Evolutionary conservation across 2,329 filamentous ascomycete genomes (phyloP), one percentile per base, ranked within the genome.

Genomic region (Aspergillus oerlinghausenensis): DNA sequence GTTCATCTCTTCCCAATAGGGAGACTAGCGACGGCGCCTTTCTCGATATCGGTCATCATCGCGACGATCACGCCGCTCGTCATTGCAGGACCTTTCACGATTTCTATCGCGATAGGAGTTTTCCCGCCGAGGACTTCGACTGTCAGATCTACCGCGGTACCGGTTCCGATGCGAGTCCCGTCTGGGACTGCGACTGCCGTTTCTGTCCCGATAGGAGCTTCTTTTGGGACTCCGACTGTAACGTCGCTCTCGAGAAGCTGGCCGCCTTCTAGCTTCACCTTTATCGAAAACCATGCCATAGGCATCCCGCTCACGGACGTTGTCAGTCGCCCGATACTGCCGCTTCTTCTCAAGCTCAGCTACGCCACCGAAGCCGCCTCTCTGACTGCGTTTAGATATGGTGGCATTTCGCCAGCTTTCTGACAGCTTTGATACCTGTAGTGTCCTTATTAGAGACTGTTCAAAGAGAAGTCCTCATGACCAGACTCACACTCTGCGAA

Each of bases 331-430:
- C 59, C 90, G 84, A 70, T 97, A 99, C 66, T 97, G 94, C 56
- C 89, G 85, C 75, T 90, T 89, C 80, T 92, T 94, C 77, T 97
- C 92, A 57, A 99, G 79, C 60, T 88, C 88, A 55, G 87, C 85
- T 32, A 97, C 90, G 56, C 94, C 94, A 63, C 94, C 94, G 79
- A 95, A 99, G 6, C 94, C 94, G 53, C 90, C 91, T 73, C 68
- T 80, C 73, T 73, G 82, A 66, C 78, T 77, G 49, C 93, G 84
- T 77, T 96, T 97, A 43, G 82, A 84, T 68, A 96, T 96, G 21
- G 92, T 91, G 45, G 88, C 87, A 58, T 85, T 88, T 60, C 94
- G 84, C 94, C 94, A 99, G 17, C 87, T 87, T 60, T 96, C 90
- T 49, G 91, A 94, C 7, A 99, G 77, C 70, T 91, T 93, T 60